Percentiles rank a stretch among this genome's conserved stretches.
phyloP scores from a whole-genome alignment of 2,329 filamentous ascomycete genomes.

The Phialophora chinensis region DNA sequence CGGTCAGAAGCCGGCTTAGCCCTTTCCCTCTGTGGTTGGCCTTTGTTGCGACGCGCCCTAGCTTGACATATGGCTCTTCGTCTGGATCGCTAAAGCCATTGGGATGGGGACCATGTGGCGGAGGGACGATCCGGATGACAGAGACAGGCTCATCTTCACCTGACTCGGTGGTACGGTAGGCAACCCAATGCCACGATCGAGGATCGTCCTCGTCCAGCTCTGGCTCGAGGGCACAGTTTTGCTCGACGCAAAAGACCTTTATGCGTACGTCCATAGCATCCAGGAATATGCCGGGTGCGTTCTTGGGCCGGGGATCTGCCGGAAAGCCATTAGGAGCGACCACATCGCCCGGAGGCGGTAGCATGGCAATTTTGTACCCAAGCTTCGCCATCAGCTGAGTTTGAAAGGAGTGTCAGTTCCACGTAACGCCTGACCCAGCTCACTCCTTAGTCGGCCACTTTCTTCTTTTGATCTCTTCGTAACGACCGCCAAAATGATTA shows the following conservation, averaged over 20 bases:
- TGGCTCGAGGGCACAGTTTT: conserved; percentile 63
- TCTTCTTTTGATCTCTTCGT: neutral
- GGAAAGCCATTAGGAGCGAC: conserved; percentile 39
- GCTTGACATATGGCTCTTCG: conserved; percentile 77
- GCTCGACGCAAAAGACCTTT: conserved; percentile 64
- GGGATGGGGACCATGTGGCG: conserved; percentile 71
- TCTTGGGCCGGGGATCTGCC: conserved; percentile 31
- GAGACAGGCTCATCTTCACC: conserved; percentile 64
- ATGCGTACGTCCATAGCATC: conserved; percentile 65
- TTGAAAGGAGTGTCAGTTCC: neutral
- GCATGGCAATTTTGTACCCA: conserved; percentile 23
- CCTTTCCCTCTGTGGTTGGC: conserved; percentile 68
- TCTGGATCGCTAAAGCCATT: conserved; percentile 40
- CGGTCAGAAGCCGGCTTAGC: conserved; percentile 70
- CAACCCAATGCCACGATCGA: conserved; percentile 83
- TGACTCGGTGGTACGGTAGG: conserved; percentile 62
- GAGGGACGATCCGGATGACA: conserved; percentile 80
- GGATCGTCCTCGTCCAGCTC: conserved; percentile 83
- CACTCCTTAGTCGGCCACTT: neutral
- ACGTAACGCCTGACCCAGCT: neutral
- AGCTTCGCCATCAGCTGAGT: conserved; percentile 6
- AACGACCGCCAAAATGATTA: neutral
- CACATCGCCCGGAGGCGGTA: conserved; percentile 33
- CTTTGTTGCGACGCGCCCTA: conserved; percentile 77
- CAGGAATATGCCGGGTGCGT: conserved; percentile 60